Base-by-base conservation (phyloP, 1,139 yeast genomes). In the Nakaseomyces bracarensis region DNA sequence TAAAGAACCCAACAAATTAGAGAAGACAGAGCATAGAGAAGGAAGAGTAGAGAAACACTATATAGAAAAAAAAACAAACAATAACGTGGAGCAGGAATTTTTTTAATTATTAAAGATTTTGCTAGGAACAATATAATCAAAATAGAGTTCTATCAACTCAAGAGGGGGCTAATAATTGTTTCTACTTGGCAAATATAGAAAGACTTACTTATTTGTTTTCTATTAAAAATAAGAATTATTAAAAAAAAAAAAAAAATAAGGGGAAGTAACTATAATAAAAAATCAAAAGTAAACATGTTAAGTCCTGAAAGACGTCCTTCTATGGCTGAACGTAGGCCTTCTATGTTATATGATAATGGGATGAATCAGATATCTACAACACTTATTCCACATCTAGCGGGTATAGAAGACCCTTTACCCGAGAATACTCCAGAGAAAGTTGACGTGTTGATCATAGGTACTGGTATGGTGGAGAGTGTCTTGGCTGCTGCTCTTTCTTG, bases 401-500 rank as follows among this genome's bases (percentile, higher is more conserved):
- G 89, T 2, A 70, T 81, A 43, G 91, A 82, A 51, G 75, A 79
- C 50, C 87, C 91, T 2, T 71, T 67, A 26, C 68, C 70, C 1
- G 68, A 64, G 31, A 53, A 63, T 2, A 65, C 69, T 37, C 75
- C 84, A 11, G 82, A 79, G 42, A 71, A 75, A 45, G 85, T 86
- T 55, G 99, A 91, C 58, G 95, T 91, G 20, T 71, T 91, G 37
- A 82, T 91, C 44, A 74, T 83, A 52, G 98, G 99, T 27, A 91
- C 98, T 0, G 97, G 97, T 1, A 70, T 93, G 38, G 80, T 79
- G 3, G 96, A 93, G 63, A 77, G 87, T 53, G 79, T 93, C 11
- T 67, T 89, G 43, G 96, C 97, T 0, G 95, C 97, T 3, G 91
- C 97, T 0, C 70, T 91, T 43, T 82, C 96, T 13, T 91, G 98